phyloP scores from a whole-genome alignment of 257 asterid genomes.

The Apocynum venetum region DNA sequence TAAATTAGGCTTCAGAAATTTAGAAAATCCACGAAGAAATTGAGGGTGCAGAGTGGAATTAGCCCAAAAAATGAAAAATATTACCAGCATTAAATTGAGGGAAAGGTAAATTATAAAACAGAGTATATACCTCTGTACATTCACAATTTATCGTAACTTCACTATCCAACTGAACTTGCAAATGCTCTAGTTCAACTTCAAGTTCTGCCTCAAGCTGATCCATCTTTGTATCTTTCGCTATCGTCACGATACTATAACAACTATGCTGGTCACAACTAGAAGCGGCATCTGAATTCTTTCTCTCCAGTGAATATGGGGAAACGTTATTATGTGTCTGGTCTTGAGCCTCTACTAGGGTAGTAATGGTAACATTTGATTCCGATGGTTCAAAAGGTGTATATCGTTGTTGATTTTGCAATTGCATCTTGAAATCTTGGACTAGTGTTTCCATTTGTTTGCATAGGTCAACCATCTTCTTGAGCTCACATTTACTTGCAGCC shows the following conservation, averaged over 20 bases:
- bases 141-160: constrained; percentile 20
- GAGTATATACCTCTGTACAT: constrained; percentile 40
- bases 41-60: too few species aligned
- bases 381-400: constrained; percentile 15
- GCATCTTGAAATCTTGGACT: constrained; percentile 37
- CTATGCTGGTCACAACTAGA: constrained; percentile 20
- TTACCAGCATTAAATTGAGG: not conserved
- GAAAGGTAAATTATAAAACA: not conserved
- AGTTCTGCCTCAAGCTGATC: constrained; percentile 64
- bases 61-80: not conserved
- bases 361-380: constrained; percentile 17
- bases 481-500: constrained; percentile 41
- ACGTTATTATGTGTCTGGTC: constrained; percentile 3
- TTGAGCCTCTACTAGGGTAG: constrained; percentile 21
- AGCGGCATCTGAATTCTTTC: constrained; percentile 18
- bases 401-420: constrained; percentile 23
- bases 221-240: constrained; percentile 40
- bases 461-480: constrained; percentile 44
- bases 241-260: constrained; percentile 6
- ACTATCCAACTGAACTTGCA: constrained; percentile 41
- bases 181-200: constrained; percentile 51
- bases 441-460: constrained; percentile 40
- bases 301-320: constrained; percentile 21
- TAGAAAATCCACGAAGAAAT: not conserved
- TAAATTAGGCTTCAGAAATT: not conserved